Evolutionary conservation across 2,329 filamentous ascomycete genomes (phyloP).

Genomic region (Furcasterigmium furcatum): DNA sequence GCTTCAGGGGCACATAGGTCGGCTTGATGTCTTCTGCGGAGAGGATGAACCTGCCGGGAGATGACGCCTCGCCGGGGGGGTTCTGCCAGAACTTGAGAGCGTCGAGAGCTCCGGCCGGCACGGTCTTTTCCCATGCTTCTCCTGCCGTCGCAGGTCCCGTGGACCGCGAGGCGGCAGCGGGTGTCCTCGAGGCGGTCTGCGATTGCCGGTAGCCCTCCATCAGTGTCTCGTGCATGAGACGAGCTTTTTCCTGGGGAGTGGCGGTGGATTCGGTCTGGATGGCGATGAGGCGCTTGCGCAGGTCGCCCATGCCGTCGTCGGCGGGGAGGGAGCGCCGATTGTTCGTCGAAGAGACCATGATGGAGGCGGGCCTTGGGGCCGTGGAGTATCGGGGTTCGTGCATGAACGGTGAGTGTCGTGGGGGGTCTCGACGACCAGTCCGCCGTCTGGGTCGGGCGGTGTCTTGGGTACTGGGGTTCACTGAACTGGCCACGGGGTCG

Average conservation of each 20-base stretch:
- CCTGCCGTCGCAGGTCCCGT: constrained; percentile 11
- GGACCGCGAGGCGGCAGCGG: constrained; percentile 17
- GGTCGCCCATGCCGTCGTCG: constrained; percentile 72
- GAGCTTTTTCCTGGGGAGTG: constrained; percentile 62
- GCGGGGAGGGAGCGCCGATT: constrained; percentile 52
- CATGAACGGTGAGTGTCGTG: no score
- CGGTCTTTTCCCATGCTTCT: constrained; percentile 32
- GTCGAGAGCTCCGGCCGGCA: constrained; percentile 43
- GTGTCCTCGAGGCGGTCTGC: constrained; percentile 6
- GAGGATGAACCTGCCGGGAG: constrained; percentile 42
- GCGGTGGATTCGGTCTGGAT: constrained; percentile 60
- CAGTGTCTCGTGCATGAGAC: constrained; percentile 67
- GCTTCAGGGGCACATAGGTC: constrained; percentile 61
- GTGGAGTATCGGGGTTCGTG: no score
- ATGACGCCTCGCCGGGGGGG: constrained; percentile 32
- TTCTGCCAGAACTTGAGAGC: constrained; percentile 59
- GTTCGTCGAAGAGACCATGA: not conserved
- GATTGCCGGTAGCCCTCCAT: constrained; percentile 62
- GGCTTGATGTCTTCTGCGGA: constrained; percentile 61
- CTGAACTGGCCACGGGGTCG: no score
- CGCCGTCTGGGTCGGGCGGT: no score
- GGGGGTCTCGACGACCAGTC: no score
- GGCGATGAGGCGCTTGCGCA: constrained; percentile 65
- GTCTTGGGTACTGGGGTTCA: no score
- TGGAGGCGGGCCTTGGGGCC: not conserved